phyloP scores from a whole-genome alignment of 345 rosid genomes.

The Eucalyptus grandis region DNA sequence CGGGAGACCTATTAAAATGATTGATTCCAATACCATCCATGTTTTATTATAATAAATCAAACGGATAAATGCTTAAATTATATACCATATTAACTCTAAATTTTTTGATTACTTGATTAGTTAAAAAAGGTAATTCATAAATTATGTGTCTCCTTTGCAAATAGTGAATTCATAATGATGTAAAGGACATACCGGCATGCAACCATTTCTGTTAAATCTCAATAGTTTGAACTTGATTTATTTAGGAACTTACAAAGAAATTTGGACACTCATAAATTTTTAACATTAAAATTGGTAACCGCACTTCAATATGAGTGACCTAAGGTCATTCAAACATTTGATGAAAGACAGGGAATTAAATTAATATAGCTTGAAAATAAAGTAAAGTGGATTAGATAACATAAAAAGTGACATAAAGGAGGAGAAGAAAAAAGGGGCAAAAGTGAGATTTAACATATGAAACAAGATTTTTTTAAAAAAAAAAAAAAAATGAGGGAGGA shows the following conservation, averaged over 20 bases:
- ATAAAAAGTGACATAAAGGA: background rate
- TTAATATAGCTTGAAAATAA: background rate
- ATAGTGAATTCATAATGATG: background rate
- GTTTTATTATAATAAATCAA: background rate
- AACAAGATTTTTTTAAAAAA: background rate
- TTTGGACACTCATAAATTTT: background rate
- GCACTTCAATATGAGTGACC: background rate
- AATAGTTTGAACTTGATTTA: background rate
- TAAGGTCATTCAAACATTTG: background rate
- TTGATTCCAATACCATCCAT: background rate
- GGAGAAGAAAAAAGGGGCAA: background rate
- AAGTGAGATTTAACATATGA: background rate
- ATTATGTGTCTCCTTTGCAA: background rate
- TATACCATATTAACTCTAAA: background rate
- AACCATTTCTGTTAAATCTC: background rate
- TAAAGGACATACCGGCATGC: background rate
- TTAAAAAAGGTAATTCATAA: background rate
- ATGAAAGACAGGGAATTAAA: background rate
- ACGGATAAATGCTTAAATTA: background rate
- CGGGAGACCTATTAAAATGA: background rate
- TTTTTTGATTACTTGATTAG: background rate
- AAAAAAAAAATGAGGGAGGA: background rate
- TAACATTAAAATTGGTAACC: background rate
- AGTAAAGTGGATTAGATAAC: background rate
- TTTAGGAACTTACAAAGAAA: background rate